Conservation (phyloP, 768 basidiomycete genomes). For the Termitomyces bulborhizus region DNA sequence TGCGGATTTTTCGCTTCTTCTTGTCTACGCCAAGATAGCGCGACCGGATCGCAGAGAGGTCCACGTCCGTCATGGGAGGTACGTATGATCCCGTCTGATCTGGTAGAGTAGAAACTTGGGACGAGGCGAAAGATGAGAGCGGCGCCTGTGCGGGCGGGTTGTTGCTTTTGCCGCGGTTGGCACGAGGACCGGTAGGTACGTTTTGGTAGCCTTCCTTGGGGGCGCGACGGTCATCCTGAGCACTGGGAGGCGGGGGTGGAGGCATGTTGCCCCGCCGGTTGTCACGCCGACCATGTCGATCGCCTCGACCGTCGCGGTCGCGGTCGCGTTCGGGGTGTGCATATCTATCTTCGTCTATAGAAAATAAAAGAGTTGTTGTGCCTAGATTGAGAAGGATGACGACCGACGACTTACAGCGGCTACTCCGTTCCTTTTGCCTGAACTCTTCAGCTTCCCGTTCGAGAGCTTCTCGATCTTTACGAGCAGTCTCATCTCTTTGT, state of each 20-base stretch:
- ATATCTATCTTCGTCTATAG: conserved; percentile 49
- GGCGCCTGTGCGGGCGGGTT: conserved; percentile 30
- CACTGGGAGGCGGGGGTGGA: conserved; percentile 28
- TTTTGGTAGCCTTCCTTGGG: conserved; percentile 51
- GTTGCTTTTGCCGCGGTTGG: conserved; percentile 50
- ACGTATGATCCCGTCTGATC: conserved; percentile 34
- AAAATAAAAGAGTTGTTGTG: background rate
- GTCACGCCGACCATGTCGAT: conserved; percentile 35
- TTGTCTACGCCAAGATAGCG: conserved; percentile 93
- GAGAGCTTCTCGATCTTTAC: conserved; percentile 59
- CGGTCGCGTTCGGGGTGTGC: conserved; percentile 44
- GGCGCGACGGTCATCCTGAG: conserved; percentile 23
- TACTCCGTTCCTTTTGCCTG: conserved; percentile 40
- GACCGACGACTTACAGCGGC: conserved; percentile 29
- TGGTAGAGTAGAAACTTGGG: conserved; percentile 26
- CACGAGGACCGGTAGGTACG: conserved; percentile 81
- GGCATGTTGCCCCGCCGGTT: conserved; percentile 31
- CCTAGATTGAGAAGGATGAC: background rate
- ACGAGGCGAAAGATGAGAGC: conserved; percentile 27
- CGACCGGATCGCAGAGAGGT: conserved; percentile 79
- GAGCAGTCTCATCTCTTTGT: conserved; percentile 55
- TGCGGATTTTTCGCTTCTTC: conserved; percentile 91
- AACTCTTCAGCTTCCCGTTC: conserved; percentile 73
- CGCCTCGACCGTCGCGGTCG: conserved; percentile 29
- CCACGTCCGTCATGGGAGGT: conserved; percentile 73